phyloP scores from a whole-genome alignment of 208 protist species.

The Acanthamoeba quina region DNA sequence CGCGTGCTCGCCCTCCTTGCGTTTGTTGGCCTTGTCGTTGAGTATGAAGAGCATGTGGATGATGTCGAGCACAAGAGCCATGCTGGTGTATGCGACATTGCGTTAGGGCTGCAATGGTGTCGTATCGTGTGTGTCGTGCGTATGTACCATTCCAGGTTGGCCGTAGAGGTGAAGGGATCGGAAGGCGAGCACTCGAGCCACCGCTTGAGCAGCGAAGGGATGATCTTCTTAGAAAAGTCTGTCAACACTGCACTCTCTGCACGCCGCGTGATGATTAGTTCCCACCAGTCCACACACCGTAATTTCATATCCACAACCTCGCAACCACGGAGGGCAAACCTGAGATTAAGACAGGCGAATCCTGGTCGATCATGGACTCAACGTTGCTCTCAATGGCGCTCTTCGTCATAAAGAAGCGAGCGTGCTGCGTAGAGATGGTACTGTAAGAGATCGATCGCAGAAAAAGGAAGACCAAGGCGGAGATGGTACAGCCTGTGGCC shows the following conservation, averaged over 20 bases:
- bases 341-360: background rate
- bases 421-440: background rate
- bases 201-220: conserved; percentile 47
- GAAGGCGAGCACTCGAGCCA: conserved; percentile 59
- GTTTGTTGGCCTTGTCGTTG: conserved; percentile 40
- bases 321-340: background rate
- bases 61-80: conserved; percentile 46
- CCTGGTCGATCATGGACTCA: background rate
- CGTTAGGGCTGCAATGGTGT: background rate
- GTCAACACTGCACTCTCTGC: conserved; percentile 10
- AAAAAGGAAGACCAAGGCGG: background rate
- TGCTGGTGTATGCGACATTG: background rate
- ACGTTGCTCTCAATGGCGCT: background rate
- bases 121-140: too few relatives aligned
- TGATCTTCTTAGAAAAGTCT: conserved; percentile 45
- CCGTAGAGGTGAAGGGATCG: conserved; percentile 17
- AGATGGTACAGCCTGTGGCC: conserved; percentile 8
- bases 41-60: conserved; percentile 52
- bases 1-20: background rate
- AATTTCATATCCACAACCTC: background rate
- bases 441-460: background rate
- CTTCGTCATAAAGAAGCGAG: conserved; percentile 54
- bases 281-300: background rate
- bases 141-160: conserved; percentile 26
- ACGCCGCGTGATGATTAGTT: background rate